Conservation (phyloP, 2,329 filamentous ascomycete genomes). For the Colletotrichum liriopes region DNA sequence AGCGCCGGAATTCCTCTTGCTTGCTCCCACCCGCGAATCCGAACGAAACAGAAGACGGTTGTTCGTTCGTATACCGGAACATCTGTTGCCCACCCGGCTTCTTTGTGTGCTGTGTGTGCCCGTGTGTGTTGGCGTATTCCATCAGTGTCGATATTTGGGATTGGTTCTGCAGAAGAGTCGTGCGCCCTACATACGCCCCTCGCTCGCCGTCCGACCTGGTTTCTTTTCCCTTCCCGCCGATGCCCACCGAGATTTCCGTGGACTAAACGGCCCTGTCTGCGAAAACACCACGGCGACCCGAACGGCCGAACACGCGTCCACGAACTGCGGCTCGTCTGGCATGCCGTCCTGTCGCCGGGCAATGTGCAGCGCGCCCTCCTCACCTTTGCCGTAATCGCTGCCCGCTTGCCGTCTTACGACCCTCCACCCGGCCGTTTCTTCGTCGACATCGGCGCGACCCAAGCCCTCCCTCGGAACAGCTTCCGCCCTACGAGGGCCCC, state of each 20-base stretch:
- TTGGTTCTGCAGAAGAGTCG: constrained; percentile 1
- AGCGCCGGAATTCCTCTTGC: constrained; percentile 1
- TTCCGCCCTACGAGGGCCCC: constrained; percentile 19
- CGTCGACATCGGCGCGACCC: background rate
- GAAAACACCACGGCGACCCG: background rate
- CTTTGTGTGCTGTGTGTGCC: constrained; percentile 7
- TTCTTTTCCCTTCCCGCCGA: constrained; percentile 24
- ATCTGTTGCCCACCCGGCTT: background rate
- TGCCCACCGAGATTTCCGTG: constrained; percentile 14
- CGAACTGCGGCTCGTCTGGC: constrained; percentile 26
- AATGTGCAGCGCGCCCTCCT: constrained; percentile 35
- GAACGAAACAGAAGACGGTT: background rate
- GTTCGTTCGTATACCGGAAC: constrained; percentile 6
- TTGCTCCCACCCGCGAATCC: background rate
- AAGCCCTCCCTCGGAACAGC: background rate
- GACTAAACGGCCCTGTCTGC: constrained; percentile 1
- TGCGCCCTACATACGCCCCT: constrained; percentile 22
- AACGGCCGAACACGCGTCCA: constrained; percentile 2
- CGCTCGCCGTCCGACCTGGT: constrained; percentile 4
- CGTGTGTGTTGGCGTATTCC: constrained; percentile 6
- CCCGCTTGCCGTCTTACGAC: constrained; percentile 6
- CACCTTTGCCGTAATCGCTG: constrained; percentile 26
- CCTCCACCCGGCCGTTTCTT: background rate
- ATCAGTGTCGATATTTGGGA: constrained; percentile 23
- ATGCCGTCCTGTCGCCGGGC: constrained; percentile 41